Base-by-base conservation (phyloP, 2,329 filamentous ascomycete species). In the Diaporthe ampelina region DNA sequence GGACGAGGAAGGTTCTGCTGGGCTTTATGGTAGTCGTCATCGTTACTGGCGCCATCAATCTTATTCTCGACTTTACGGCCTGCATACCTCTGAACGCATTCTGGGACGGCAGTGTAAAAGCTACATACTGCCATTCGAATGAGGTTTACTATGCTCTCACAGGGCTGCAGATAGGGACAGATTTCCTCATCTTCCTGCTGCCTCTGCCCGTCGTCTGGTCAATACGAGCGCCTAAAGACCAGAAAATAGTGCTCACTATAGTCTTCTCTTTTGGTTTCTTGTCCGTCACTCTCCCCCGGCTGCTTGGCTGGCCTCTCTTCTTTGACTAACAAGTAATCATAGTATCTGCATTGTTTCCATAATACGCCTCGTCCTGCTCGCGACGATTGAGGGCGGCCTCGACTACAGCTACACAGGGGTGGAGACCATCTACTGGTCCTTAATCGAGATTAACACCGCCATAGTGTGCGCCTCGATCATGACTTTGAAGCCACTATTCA, bases 401-500 rank as follows among this genome's bases (percentile, higher is more conserved):
- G 80, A 81, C 37, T 58, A 72, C 26, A 78, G 78, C 4, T 78
- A 74, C 75, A 75, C 79, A 26, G 67, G 74, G 24, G 70, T 77
- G 0, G 68, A 72, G 35, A 78, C 79, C 2, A 76, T 77, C 9
- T 75, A 77, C 67, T 81, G 80, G 80, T 78, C 80, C 2, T 69
- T 74, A 11, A 75, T 79, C 68, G 80, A 81, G 40, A 52, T 78
- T n/a, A 79, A 81, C 72, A 77, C 74, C 5, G 77, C 78, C 73
- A 77, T 81, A 26, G 76, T 80, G 4, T 81, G 79, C 73, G 78
- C 78, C 3, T 81, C 79, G 45, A 58, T 80, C 40, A 79, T 78
- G 73, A 80, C 79, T 2, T 74, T 81, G 48, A 79, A 78, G 50
- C 80, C 78, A 1, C 48, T 80, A 3, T 26, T 77, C 17, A 70